phyloP scores from a whole-genome alignment of 352 stramenopile genomes.

The Globisporangium perplexum region DNA sequence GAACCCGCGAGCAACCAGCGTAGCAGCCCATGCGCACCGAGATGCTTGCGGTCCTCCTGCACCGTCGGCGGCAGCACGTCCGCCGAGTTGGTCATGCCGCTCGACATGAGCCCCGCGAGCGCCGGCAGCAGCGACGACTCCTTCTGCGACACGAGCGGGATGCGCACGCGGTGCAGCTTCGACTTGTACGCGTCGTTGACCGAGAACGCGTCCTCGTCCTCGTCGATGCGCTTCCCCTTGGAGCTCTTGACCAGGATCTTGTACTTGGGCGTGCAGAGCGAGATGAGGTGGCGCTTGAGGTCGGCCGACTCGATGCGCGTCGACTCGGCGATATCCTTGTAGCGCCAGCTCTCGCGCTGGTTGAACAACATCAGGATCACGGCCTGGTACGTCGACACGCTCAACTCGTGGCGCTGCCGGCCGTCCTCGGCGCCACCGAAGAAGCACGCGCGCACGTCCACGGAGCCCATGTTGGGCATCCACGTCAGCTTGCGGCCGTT shows the following conservation, averaged over 20 bases:
- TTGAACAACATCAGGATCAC: conserved; percentile 99
- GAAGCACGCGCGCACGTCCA: conserved; percentile 92
- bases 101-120: conserved; percentile 17
- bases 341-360: conserved; percentile 59
- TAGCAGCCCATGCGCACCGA: conserved; percentile 28
- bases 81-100: conserved; percentile 33
- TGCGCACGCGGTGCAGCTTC: conserved; percentile 87
- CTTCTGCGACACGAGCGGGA: conserved; percentile 82
- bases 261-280: conserved; percentile 96
- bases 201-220: conserved; percentile 91
- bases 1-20: neutral
- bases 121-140: conserved; percentile 55
- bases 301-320: conserved; percentile 89
- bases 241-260: conserved; percentile 96
- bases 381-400: conserved; percentile 98
- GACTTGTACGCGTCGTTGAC: conserved; percentile 95
- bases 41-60: conserved; percentile 94
- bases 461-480: conserved; percentile 91
- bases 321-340: conserved; percentile 87
- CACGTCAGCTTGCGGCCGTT: conserved; percentile 94
- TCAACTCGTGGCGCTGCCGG: conserved; percentile 91
- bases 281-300: conserved; percentile 94
- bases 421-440: conserved; percentile 27
- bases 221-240: conserved; percentile 95
- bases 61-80: conserved; percentile 88